Evolutionary conservation across 1,284 basidiomycete species (phyloP).

Genomic region (Paramarasmius palmivorus): DNA sequence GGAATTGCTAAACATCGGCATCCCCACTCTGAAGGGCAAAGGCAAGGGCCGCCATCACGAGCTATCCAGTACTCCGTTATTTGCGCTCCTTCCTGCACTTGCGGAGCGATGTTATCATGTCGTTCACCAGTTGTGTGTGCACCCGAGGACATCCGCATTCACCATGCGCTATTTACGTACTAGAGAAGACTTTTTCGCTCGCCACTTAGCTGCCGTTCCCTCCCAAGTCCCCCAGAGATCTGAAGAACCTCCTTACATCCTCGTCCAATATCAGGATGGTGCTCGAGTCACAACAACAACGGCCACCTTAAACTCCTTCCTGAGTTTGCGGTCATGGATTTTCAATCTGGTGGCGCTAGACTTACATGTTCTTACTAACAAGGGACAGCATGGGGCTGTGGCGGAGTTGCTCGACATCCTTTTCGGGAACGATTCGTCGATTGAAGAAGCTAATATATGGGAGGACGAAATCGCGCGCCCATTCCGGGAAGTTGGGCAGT

Average conservation of each 20-base stretch:
- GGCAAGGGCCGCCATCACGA: constrained; percentile 41
- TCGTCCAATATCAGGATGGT: constrained; percentile 75
- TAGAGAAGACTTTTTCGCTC: constrained; percentile 86
- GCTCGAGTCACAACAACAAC: constrained; percentile 75
- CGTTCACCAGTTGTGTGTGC: constrained; percentile 84
- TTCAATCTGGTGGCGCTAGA: constrained; percentile 90
- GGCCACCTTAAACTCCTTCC: constrained; percentile 73
- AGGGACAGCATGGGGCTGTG: constrained; percentile 71
- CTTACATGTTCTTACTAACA: constrained; percentile 82
- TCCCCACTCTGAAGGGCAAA: constrained; percentile 54
- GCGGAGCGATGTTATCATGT: constrained; percentile 88
- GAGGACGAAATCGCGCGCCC: constrained; percentile 53
- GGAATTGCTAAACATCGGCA: constrained; percentile 71
- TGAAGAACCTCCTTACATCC: constrained; percentile 54
- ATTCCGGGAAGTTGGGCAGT: constrained; percentile 77
- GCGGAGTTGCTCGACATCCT: constrained; percentile 73
- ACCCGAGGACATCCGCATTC: constrained; percentile 80
- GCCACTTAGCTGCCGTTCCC: constrained; percentile 78
- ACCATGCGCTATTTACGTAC: constrained; percentile 89
- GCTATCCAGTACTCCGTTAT: constrained; percentile 50
- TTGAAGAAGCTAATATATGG: constrained; percentile 39
- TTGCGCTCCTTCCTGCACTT: constrained; percentile 71
- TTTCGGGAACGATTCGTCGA: constrained; percentile 64
- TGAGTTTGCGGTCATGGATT: constrained; percentile 83
- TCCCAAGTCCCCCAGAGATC: constrained; percentile 52